Conservation (phyloP, 2,329 filamentous ascomycete species). For the Metarhizium brunneum region DNA sequence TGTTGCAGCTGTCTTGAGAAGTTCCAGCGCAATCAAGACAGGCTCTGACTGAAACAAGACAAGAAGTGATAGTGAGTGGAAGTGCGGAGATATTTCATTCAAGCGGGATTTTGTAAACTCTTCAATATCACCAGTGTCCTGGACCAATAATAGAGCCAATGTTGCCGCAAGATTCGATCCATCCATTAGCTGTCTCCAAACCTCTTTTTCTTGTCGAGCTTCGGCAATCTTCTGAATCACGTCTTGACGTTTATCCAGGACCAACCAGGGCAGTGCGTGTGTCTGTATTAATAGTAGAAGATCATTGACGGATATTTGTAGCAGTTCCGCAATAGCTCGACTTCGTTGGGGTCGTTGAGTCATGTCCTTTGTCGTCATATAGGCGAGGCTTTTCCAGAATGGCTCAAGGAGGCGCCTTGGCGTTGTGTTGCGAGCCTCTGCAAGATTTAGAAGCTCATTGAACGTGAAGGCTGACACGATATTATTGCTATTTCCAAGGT, state of each 20-base stretch:
- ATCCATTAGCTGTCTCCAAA: slow-evolving; percentile 46
- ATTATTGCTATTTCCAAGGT: slow-evolving; percentile 73
- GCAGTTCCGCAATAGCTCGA: slow-evolving; percentile 68
- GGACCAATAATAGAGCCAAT: slow-evolving; percentile 48
- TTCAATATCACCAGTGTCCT: slow-evolving; percentile 49
- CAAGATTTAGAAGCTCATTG: slow-evolving; percentile 69
- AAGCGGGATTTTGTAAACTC: slow-evolving; percentile 60
- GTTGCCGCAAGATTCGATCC: slow-evolving; percentile 47
- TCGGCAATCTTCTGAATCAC: slow-evolving; percentile 74
- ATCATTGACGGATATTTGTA: slow-evolving; percentile 65
- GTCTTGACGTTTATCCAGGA: slow-evolving; percentile 67
- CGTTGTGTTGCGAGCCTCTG: slow-evolving; percentile 52
- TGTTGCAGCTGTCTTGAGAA: slow-evolving; percentile 72
- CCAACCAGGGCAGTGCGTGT: slow-evolving; percentile 77
- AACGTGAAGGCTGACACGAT: slow-evolving; percentile 75
- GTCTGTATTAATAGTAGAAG: slow-evolving; percentile 69
- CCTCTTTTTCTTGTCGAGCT: slow-evolving; percentile 61
- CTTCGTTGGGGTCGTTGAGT: slow-evolving; percentile 72
- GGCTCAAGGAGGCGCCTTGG: slow-evolving; percentile 67
- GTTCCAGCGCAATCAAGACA: slow-evolving; percentile 65
- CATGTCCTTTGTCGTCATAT: slow-evolving; percentile 75
- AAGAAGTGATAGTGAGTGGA: slow-evolving; percentile 55
- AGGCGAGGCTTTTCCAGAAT: slow-evolving; percentile 81
- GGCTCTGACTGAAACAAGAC: slow-evolving; percentile 67
- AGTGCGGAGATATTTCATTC: slow-evolving; percentile 58